These are phyloP conservation scores for Wilcoxina mikolae DNA, from an alignment of 495 filamentous ascomycete genomes.

Conservation along the genomic window DNA sequence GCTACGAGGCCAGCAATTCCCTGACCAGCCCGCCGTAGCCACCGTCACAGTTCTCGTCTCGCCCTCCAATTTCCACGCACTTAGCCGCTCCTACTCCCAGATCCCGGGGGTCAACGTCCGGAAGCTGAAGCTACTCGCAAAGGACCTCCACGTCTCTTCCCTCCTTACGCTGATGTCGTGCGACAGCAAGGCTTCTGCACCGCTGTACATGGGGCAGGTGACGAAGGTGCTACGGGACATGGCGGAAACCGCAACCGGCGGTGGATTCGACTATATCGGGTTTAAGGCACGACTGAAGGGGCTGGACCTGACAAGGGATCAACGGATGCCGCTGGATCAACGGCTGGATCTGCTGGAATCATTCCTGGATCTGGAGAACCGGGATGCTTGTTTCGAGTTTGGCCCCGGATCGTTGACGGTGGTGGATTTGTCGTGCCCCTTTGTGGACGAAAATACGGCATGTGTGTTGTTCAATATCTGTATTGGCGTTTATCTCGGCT, in stretches of 20 bases:
- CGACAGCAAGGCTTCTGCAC: slow-evolving; percentile 32
- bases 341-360: slow-evolving; percentile 43
- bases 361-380: slow-evolving; percentile 35
- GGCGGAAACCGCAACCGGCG: slow-evolving; percentile 15
- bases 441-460: slow-evolving; percentile 48
- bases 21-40: slow-evolving; percentile 27
- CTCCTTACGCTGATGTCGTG: slow-evolving; percentile 59
- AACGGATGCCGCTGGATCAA: slow-evolving; percentile 40
- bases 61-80: slow-evolving; percentile 41
- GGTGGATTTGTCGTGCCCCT: slow-evolving; percentile 60
- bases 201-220: slow-evolving; percentile 49
- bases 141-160: slow-evolving; percentile 45
- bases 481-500: slow-evolving; percentile 45
- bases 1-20: neutral
- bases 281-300: slow-evolving; percentile 34
- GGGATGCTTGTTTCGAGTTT: slow-evolving; percentile 22
- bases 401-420: slow-evolving; percentile 49
- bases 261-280: slow-evolving; percentile 38
- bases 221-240: slow-evolving; percentile 47
- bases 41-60: slow-evolving; percentile 49
- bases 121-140: slow-evolving; percentile 42
- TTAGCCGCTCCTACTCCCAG: slow-evolving; percentile 33
- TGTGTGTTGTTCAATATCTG: slow-evolving; percentile 58
- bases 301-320: slow-evolving; percentile 32
- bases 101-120: slow-evolving; percentile 38